A percentile compares a stretch with the other conserved stretches of the same genome.
Conservation (phyloP, 2,329 filamentous ascomycete genomes). For the Gnomoniopsis sp. region DNA sequence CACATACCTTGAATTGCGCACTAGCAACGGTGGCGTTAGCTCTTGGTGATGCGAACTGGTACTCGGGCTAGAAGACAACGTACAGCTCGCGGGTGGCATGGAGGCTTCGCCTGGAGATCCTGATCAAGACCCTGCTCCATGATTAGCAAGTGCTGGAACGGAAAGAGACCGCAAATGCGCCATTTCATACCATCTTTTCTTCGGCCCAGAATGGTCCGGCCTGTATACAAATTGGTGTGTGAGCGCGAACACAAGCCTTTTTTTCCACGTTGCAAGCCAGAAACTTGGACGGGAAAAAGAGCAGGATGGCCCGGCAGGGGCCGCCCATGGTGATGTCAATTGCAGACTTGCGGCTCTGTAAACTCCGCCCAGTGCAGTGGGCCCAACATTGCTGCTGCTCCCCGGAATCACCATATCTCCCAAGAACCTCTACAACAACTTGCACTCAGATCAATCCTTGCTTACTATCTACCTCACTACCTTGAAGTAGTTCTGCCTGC, state of each 20-base stretch:
- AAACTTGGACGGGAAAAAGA: neutral
- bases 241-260: neutral
- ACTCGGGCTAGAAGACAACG: conserved; percentile 30
- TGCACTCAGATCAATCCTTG: too few species aligned
- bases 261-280: neutral
- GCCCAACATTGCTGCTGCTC: too few species aligned
- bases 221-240: neutral
- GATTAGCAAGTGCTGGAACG: neutral
- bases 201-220: neutral
- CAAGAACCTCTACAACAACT: too few species aligned
- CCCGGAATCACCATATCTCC: too few species aligned
- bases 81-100: conserved; percentile 83
- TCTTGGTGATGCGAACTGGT: neutral
- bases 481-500: too few species aligned
- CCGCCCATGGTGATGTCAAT: neutral
- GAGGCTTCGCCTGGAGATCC: conserved; percentile 70
- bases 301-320: neutral
- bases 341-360: neutral
- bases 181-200: conserved; percentile 12
- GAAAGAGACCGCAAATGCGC: neutral
- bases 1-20: conserved; percentile 83
- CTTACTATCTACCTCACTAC: too few species aligned
- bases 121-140: conserved; percentile 51
- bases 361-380: neutral
- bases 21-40: conserved; percentile 35